Base-by-base conservation (phyloP, 2,329 filamentous ascomycete genomes). In the Calycina herbarum region DNA sequence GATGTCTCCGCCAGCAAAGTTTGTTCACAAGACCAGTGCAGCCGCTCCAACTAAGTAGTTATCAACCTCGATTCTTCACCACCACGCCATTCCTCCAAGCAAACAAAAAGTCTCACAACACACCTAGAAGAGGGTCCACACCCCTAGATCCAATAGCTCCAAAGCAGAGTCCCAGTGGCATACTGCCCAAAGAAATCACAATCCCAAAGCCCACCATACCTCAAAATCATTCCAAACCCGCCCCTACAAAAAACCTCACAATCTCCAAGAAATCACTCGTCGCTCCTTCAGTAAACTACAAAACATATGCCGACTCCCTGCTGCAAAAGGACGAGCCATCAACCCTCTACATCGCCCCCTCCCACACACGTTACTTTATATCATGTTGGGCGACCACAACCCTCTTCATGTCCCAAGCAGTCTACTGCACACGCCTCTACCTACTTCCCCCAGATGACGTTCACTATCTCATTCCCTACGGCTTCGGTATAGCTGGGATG, bases 331-430 rank as follows among this genome's bases (percentile, higher is more conserved):
- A 29, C 31, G 20, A 42, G 2, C 29, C 29, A 27, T 33, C 57
- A 24, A 15, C 31, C 31, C 15, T 59, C 33, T 42, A 59, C 15
- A 38, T 88, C 72, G 83, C 85, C 1, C 86, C 86, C 15, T 86
- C 87, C 0, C 88, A 91, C 72, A 83, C 84, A 64, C 82, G 82
- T 77, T 89, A 88, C 76, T 82, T 89, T 68, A 74, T 85, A 70
- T 84, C 85, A 57, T 86, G 85, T 73, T 88, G 88, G 76, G 76
- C 79, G 15, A 82, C 85, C 31, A 84, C 84, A 1, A 67, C 81
- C 27, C 83, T 85, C 72, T 86, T 83, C 75, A 79, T 86, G 64
- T 70, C 76, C 45, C 86, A 83, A 72, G 80, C 82, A 1, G 77
- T 79, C 58, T 79, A 82, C 71, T 83, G 85, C 74, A 82, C 82